A percentile compares a stretch with the other conserved stretches of the same genome.
Conservation (phyloP, 352 stramenopile genomes). For the Globisporangium apiculatum region DNA sequence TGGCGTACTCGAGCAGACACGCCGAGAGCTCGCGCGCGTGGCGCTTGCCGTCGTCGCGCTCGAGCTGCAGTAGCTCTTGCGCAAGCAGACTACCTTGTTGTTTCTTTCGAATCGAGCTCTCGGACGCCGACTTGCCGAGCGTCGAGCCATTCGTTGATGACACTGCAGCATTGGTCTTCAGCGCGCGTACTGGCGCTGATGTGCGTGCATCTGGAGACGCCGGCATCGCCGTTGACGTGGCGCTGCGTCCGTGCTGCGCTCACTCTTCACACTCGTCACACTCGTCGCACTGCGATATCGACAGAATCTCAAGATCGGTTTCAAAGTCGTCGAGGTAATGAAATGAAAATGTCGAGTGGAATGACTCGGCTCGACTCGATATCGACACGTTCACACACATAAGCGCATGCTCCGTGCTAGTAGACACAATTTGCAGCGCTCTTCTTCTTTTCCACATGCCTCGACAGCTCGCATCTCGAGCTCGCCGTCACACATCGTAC, state of each 20-base stretch:
- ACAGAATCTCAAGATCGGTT: neutral
- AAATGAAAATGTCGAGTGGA: too few relatives aligned
- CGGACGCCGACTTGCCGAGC: constrained; percentile 14
- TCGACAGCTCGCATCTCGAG: too few relatives aligned
- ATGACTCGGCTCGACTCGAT: too few relatives aligned
- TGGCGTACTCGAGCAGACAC: constrained; percentile 62
- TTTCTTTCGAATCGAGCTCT: constrained; percentile 23
- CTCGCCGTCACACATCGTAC: too few relatives aligned
- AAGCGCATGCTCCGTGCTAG: too few relatives aligned
- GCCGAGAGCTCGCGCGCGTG: constrained; percentile 57
- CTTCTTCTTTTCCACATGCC: too few relatives aligned
- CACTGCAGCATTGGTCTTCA: constrained; percentile 1
- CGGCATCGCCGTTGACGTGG: constrained; percentile 1
- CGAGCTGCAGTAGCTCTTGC: constrained; percentile 60
- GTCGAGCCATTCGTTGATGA: neutral
- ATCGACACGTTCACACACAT: too few relatives aligned
- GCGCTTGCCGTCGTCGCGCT: constrained; percentile 68
- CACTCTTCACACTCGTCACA: too few relatives aligned
- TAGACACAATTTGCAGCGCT: too few relatives aligned
- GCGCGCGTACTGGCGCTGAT: neutral
- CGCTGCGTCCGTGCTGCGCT: too few relatives aligned
- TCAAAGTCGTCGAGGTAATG: neutral
- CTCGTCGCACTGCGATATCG: too few relatives aligned
- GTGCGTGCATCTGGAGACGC: constrained; percentile 5
- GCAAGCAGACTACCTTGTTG: constrained; percentile 49